These are phyloP conservation scores for Recurvomyces mirabilis DNA, from an alignment of 495 filamentous ascomycete genomes.

Conservation along the genomic window DNA sequence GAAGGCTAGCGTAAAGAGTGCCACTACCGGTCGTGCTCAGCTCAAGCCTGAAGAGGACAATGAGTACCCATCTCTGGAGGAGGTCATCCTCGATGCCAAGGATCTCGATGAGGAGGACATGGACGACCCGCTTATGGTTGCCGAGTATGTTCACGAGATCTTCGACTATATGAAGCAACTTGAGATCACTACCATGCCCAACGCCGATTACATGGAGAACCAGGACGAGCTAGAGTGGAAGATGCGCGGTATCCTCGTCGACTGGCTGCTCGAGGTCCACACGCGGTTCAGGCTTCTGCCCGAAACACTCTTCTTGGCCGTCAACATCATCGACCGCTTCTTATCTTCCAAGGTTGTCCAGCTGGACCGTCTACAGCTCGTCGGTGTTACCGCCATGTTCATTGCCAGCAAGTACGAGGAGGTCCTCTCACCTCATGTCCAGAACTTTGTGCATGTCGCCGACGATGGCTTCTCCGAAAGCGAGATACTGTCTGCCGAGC, in stretches of 20 bases:
- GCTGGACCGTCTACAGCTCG: slow-evolving; percentile 86
- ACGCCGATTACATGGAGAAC: slow-evolving; percentile 85
- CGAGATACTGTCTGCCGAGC: slow-evolving; percentile 93
- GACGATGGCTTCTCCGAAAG: slow-evolving; percentile 94
- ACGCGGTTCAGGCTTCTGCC: slow-evolving; percentile 91
- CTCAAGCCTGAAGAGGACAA: slow-evolving; percentile 31
- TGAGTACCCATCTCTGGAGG: slow-evolving; percentile 34
- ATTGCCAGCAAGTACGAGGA: slow-evolving; percentile 99
- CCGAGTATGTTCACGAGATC: slow-evolving; percentile 93
- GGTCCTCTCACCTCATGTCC: slow-evolving; percentile 88
- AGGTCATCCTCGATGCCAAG: slow-evolving; percentile 36
- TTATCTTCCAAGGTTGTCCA: slow-evolving; percentile 86
- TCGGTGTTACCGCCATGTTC: slow-evolving; percentile 97
- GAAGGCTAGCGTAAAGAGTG: slow-evolving; percentile 15
- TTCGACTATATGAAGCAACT: slow-evolving; percentile 91
- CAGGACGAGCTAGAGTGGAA: slow-evolving; percentile 96
- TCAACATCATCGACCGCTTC: slow-evolving; percentile 98
- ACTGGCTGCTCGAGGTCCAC: slow-evolving; percentile 98
- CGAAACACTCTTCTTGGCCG: slow-evolving; percentile 92
- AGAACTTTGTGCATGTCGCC: slow-evolving; percentile 91
- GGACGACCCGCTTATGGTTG: slow-evolving; percentile 92
- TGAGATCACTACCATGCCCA: slow-evolving; percentile 72
- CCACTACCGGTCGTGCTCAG: neutral
- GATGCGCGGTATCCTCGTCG: slow-evolving; percentile 91
- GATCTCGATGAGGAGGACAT: slow-evolving; percentile 77